Conservation (phyloP, 352 stramenopile species). For the Thalassiosira livingstoniorum region DNA sequence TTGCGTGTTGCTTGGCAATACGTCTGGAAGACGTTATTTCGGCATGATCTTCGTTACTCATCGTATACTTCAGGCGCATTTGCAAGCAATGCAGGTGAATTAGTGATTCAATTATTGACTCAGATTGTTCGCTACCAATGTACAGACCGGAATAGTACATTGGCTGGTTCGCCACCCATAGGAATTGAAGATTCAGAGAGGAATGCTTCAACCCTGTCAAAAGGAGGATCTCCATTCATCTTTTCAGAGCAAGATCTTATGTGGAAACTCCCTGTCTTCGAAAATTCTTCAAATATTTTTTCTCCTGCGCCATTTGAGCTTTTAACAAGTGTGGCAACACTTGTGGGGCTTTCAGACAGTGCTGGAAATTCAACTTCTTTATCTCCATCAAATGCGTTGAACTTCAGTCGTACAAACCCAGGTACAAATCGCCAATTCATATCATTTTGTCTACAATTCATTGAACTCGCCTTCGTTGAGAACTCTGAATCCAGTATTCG, state of each 20-base stretch:
- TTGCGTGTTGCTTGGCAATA: slow-evolving; percentile 62
- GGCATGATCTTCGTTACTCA: slow-evolving; percentile 70
- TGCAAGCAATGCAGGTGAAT: slow-evolving; percentile 64
- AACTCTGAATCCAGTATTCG: slow-evolving; percentile 46
- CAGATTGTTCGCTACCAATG: slow-evolving; percentile 67
- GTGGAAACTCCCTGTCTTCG: slow-evolving; percentile 74
- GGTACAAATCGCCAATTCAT: slow-evolving; percentile 57
- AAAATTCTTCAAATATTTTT: slow-evolving; percentile 43
- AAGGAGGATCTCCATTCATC: slow-evolving; percentile 56
- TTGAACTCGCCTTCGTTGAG: slow-evolving; percentile 48
- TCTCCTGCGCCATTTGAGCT: slow-evolving; percentile 74
- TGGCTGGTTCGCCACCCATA: slow-evolving; percentile 1
- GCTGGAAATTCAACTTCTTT: no score
- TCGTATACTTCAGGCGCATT: slow-evolving; percentile 62
- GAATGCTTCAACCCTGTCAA: neutral
- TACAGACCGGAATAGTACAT: slow-evolving; percentile 35
- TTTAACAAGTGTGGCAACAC: slow-evolving; percentile 57
- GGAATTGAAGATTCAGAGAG: neutral
- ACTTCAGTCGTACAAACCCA: slow-evolving; percentile 35
- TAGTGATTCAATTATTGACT: slow-evolving; percentile 76
- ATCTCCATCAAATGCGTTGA: neutral
- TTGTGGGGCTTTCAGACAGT: slow-evolving; percentile 58
- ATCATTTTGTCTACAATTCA: slow-evolving; percentile 62
- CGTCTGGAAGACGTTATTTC: slow-evolving; percentile 76
- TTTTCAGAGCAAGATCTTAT: slow-evolving; percentile 65